Evolutionary conservation across 768 basidiomycete genomes (phyloP), one percentile per base, ranked within the genome.

Genomic region (Suillus paluster): DNA sequence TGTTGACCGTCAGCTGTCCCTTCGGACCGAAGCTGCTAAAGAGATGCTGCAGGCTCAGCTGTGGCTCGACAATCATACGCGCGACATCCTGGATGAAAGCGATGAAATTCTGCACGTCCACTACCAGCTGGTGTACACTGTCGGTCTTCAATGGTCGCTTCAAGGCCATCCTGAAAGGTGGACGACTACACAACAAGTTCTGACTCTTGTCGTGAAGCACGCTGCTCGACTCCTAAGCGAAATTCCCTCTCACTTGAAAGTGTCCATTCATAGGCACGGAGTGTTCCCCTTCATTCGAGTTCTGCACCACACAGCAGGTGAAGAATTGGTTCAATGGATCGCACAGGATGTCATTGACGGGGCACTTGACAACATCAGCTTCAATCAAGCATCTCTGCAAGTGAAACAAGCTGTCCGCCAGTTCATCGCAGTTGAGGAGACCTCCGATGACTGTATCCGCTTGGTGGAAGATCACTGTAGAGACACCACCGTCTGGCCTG

Each of bases 1-100:
- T 4, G 69, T 84, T 25, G 79, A 86, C 59, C 71, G 65, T 36
- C 69, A 72, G 34, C 59, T 77, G 15, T 33, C 38, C 17, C 49
- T 11, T 17, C n/a, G 6, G 8, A 8, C 55, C 8, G 4, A 58
- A 6, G 61, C 65, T 14, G 64, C 70, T 8, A 11, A 46, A 8
- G 23, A 41, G 4, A 63, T 81, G 7, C 57, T 80, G 42, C 52
- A 69, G 8, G 56, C 71, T 21, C 70, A 75, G 23, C 14, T 48
- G 21, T 48, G 46, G 46, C 46, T 48, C 14, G 46, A 48, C 23
- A 25, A 48, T 48, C 8, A 48, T 8, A 17, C 46, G 2, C 46
- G 46, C 46, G 46, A 48, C n/a, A n/a, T n/a, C n/a, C n/a, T n/a
- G n/a, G n/a, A n/a, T n/a, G n/a, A n/a, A n/a, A n/a, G n/a, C n/a